Percentiles rank a stretch among this genome's conserved stretches.
Evolutionary conservation across 768 basidiomycete genomes (phyloP).

Genomic region (Mrakia blollopis): DNA sequence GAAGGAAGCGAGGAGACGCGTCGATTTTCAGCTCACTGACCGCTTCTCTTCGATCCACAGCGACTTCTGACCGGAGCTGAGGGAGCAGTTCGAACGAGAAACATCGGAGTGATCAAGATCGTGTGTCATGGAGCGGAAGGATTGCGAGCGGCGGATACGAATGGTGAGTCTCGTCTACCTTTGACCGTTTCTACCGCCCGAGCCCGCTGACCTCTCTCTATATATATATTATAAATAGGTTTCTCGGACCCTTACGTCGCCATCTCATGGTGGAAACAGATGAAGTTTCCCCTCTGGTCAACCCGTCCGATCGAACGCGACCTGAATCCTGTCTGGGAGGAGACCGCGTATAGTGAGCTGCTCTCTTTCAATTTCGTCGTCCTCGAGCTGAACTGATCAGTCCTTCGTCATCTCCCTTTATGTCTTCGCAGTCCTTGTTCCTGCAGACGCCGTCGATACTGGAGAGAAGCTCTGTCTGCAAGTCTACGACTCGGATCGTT

Average conservation of each 20-base stretch:
- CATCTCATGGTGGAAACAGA: constrained; percentile 40
- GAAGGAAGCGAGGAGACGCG: neutral
- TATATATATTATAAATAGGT: neutral
- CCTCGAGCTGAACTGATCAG: neutral
- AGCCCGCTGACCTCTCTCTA: neutral
- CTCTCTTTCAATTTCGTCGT: neutral
- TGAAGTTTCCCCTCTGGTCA: constrained; percentile 42
- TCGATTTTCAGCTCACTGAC: neutral
- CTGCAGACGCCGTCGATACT: constrained; percentile 41
- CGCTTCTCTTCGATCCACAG: neutral
- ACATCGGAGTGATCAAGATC: constrained; percentile 44
- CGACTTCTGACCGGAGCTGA: constrained; percentile 43
- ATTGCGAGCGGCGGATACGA: constrained; percentile 41
- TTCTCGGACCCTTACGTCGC: constrained; percentile 44
- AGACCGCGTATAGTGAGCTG: constrained; percentile 41
- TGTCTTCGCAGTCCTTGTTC: constrained; percentile 38
- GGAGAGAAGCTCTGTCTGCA: constrained; percentile 42
- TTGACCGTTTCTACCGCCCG: neutral
- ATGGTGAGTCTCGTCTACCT: constrained; percentile 34
- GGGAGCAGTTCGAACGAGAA: constrained; percentile 37
- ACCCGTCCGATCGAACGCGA: constrained; percentile 43
- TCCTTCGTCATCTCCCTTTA: neutral
- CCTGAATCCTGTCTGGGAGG: constrained; percentile 44
- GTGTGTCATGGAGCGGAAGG: constrained; percentile 39
- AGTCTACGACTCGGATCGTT: constrained; percentile 42